Evolutionary conservation across 495 filamentous ascomycete species (phyloP).

Genomic region (Talaromyces nanjingensis): DNA sequence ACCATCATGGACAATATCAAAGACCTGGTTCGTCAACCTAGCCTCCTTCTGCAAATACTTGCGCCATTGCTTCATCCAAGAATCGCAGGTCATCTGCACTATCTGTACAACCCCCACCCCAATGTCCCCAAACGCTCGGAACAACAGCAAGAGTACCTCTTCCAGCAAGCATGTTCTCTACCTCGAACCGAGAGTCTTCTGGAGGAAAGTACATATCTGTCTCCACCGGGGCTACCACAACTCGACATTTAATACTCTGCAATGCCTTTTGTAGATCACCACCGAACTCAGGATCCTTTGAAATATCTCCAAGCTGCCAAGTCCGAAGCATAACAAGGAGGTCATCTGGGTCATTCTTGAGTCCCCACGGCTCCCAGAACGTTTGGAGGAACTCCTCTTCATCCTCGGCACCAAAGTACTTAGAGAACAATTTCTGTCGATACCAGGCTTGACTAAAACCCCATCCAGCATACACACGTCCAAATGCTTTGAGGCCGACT

Average conservation of each 20-base stretch:
- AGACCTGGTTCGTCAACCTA: too few species aligned
- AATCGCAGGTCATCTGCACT: constrained; percentile 59
- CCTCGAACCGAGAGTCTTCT: constrained; percentile 64
- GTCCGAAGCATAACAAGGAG: constrained; percentile 61
- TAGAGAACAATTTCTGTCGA: constrained; percentile 57
- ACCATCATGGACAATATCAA: too few species aligned
- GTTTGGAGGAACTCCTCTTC: constrained; percentile 63
- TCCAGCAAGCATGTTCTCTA: constrained; percentile 53
- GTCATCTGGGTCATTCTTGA: constrained; percentile 62
- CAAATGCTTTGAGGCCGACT: constrained; percentile 62
- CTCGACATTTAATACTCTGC: constrained; percentile 61
- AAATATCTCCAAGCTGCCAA: constrained; percentile 67
- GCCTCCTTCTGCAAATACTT: constrained; percentile 33
- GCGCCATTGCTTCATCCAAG: constrained; percentile 52
- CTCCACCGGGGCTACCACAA: constrained; percentile 55
- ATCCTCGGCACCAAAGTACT: constrained; percentile 48
- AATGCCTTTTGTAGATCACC: constrained; percentile 58
- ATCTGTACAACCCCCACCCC: constrained; percentile 58
- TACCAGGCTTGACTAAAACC: constrained; percentile 71
- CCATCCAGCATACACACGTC: constrained; percentile 69
- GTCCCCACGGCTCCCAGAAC: constrained; percentile 67
- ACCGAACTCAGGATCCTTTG: constrained; percentile 55
- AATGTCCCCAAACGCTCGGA: constrained; percentile 61
- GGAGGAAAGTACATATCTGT: constrained; percentile 73
- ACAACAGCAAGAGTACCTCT: constrained; percentile 51